These are phyloP conservation scores for Aspergillus thermomutatus DNA, from an alignment of 2,329 filamentous ascomycete genomes.

Conservation along the genomic window DNA sequence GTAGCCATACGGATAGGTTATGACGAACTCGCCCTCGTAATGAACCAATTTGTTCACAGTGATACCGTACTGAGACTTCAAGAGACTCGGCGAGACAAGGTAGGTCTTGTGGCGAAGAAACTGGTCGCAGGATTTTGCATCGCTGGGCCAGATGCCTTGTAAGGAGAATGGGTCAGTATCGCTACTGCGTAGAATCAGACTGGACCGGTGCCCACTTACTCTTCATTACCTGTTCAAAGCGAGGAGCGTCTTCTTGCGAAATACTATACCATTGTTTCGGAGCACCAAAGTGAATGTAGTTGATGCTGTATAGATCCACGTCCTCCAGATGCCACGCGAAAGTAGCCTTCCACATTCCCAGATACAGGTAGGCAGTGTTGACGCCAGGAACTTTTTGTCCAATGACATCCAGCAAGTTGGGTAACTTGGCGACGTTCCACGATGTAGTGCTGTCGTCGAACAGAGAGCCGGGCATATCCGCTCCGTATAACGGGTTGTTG, in stretches of 20 bases:
- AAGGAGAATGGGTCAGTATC: conserved; percentile 10
- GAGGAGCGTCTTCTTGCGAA: conserved; percentile 86
- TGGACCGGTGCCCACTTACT: conserved; percentile 40
- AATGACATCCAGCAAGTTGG: conserved; percentile 88
- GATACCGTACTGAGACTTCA: conserved; percentile 87
- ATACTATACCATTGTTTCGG: conserved; percentile 99
- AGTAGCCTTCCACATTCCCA: conserved; percentile 99
- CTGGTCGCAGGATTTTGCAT: conserved; percentile 92
- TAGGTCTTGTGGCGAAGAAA: conserved; percentile 98
- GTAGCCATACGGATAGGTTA: conserved; percentile 97
- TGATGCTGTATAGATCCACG: conserved; percentile 98
- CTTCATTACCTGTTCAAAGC: conserved; percentile 93
- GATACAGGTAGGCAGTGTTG: conserved; percentile 94
- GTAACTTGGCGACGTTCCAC: conserved; percentile 95
- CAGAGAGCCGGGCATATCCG: conserved; percentile 91
- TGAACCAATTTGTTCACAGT: conserved; percentile 95
- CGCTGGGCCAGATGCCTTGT: conserved; percentile 75
- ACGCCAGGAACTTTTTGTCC: conserved; percentile 96
- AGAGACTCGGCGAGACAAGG: conserved; percentile 83
- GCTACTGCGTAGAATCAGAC: not conserved
- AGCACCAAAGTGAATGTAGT: conserved; percentile 97
- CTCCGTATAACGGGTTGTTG: conserved; percentile 90
- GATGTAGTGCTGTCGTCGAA: conserved; percentile 76
- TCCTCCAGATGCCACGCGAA: conserved; percentile 99
- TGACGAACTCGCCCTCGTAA: conserved; percentile 95